These are phyloP conservation scores for Pseudoscleropodium purum DNA, from an alignment of 225 moss, liverwort and hornwort species.

Conservation along the genomic window DNA sequence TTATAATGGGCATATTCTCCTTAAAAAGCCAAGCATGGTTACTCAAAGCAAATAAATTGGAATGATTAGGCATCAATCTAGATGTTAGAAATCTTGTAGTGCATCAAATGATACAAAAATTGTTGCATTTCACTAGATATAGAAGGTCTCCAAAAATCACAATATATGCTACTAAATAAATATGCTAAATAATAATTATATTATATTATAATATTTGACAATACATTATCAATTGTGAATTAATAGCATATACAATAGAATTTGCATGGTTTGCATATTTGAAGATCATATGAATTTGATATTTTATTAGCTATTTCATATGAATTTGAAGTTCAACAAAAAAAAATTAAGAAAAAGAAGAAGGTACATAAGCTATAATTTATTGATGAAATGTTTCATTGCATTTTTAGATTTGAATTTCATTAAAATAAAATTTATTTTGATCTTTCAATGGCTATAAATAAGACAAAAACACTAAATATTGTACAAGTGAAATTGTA, in stretches of 20 bases:
- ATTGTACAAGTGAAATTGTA: background rate
- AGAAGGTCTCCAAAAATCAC: background rate
- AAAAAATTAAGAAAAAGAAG: background rate
- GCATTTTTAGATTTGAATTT: background rate
- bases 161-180: background rate
- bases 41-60: too few species aligned
- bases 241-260: background rate
- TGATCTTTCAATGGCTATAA: background rate
- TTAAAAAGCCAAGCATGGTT: too few species aligned
- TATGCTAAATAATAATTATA: background rate
- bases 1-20: too few species aligned
- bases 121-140: background rate
- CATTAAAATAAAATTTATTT: background rate
- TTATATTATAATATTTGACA: background rate
- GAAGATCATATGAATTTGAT: background rate
- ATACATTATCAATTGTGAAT: background rate
- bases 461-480: background rate
- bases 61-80: background rate
- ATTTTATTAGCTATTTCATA: too few species aligned
- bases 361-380: background rate
- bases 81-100: background rate
- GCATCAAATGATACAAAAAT: background rate
- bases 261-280: background rate
- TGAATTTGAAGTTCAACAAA: background rate
- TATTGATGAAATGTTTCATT: background rate